A percentile compares a stretch with the other conserved stretches of the same genome.
Evolutionary conservation across 2,329 filamentous ascomycete species (phyloP).

Genomic region (Epichloe sylvatica): DNA sequence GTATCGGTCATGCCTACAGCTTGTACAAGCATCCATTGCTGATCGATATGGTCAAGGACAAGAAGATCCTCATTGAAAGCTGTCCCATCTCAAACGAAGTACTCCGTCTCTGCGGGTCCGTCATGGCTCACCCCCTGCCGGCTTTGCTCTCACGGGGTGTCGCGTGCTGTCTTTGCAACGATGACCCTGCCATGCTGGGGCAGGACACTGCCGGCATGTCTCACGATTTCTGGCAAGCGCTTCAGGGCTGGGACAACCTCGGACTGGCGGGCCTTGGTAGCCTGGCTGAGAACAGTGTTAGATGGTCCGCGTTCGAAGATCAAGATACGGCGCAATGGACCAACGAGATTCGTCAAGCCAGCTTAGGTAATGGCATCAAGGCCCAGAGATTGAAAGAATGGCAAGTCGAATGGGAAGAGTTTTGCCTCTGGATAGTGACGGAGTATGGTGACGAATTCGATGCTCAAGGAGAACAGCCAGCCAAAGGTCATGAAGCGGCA

Average conservation of each 20-base stretch:
- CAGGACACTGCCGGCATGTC: constrained; percentile 72
- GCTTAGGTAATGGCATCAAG: constrained; percentile 55
- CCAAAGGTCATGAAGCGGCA: not conserved
- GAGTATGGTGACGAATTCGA: constrained; percentile 58
- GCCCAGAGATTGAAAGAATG: constrained; percentile 64
- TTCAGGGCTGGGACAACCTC: constrained; percentile 85
- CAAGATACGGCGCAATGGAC: constrained; percentile 57
- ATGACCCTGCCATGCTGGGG: constrained; percentile 79
- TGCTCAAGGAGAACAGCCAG: constrained; percentile 8
- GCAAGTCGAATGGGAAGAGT: constrained; percentile 72
- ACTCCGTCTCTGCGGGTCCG: constrained; percentile 60
- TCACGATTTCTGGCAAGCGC: constrained; percentile 81
- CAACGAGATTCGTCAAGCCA: constrained; percentile 58
- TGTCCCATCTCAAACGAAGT: constrained; percentile 89
- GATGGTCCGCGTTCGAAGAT: constrained; percentile 83
- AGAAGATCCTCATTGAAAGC: constrained; percentile 74
- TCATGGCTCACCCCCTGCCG: constrained; percentile 68
- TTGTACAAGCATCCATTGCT: constrained; percentile 85
- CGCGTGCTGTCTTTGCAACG: constrained; percentile 71
- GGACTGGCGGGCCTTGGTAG: constrained; percentile 75
- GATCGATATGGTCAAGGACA: constrained; percentile 77
- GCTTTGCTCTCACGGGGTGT: constrained; percentile 77
- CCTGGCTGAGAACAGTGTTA: constrained; percentile 82
- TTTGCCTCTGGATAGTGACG: constrained; percentile 77
- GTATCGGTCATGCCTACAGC: constrained; percentile 81